Evolutionary conservation across 352 stramenopile species (phyloP).

Genomic region (Phytophthora niederhauseri): DNA sequence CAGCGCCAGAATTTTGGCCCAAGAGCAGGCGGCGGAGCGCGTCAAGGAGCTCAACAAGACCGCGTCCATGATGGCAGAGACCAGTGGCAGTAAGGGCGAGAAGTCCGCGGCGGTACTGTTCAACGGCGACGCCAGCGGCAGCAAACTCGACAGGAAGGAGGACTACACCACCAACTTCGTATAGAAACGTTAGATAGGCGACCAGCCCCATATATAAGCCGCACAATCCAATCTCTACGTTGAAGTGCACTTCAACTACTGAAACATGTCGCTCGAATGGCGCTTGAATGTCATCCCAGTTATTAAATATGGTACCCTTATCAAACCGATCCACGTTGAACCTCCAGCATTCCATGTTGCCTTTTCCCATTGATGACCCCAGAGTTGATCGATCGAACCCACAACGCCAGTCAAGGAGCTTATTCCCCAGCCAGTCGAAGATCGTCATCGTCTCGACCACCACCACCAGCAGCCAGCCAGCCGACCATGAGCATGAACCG

Average conservation of each 20-base stretch:
- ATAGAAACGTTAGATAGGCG: constrained; percentile 10
- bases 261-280: no score
- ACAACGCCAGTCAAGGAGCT: background rate
- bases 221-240: no score
- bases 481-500: constrained; percentile 19
- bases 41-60: constrained; percentile 24
- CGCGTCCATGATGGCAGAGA: constrained; percentile 22
- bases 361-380: constrained; percentile 28
- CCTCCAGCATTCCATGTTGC: constrained; percentile 26
- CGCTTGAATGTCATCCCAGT: background rate
- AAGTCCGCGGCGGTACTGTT: constrained; percentile 3
- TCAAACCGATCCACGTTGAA: constrained; percentile 15
- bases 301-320: background rate
- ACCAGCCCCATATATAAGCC: no score
- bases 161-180: constrained; percentile 50
- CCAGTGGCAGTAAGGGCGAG: constrained; percentile 4
- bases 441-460: background rate
- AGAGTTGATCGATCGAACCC: constrained; percentile 9
- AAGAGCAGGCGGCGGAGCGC: constrained; percentile 4
- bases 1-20: background rate
- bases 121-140: constrained; percentile 20
- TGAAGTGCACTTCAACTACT: constrained; percentile 6
- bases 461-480: background rate
- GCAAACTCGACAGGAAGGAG: constrained; percentile 33
- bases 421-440: constrained; percentile 6